phyloP scores from a whole-genome alignment of 2,329 filamentous ascomycete species.

The Fusarium neocosmosporiellum region DNA sequence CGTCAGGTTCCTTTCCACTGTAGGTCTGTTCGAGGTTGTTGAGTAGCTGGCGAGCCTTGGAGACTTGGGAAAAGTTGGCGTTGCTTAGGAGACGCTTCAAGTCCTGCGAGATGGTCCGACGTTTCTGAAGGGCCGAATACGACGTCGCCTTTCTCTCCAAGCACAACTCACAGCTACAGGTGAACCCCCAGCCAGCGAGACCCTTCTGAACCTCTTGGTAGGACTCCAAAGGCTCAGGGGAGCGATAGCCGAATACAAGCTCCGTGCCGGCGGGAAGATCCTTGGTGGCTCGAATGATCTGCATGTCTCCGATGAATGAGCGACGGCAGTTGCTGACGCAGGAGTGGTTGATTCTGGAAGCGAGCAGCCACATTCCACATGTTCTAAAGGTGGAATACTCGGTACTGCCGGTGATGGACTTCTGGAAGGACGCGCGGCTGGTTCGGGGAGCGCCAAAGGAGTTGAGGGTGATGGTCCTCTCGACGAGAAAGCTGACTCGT shows the following conservation, averaged over 20 bases:
- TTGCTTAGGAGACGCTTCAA: conserved; percentile 17
- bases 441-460: conserved; percentile 51
- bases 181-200: conserved; percentile 54
- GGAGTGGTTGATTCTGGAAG: conserved; percentile 64
- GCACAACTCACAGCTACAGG: conserved; percentile 56
- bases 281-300: conserved; percentile 58
- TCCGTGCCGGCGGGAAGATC: conserved; percentile 59
- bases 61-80: neutral
- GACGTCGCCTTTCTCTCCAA: conserved; percentile 39
- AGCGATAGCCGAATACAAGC: conserved; percentile 55
- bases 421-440: conserved; percentile 19
- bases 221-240: conserved; percentile 41
- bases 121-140: conserved; percentile 10
- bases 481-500: conserved; percentile 56
- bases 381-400: neutral
- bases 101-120: conserved; percentile 18
- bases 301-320: conserved; percentile 66
- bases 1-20: neutral
- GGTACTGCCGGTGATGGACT: neutral
- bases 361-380: conserved; percentile 59
- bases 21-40: conserved; percentile 40
- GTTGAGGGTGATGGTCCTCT: conserved; percentile 56
- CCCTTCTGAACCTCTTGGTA: conserved; percentile 41
- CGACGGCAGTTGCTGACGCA: conserved; percentile 60
- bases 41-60: conserved; percentile 27